Conservation (phyloP, 768 basidiomycete species). For the Lactarius sp. region DNA sequence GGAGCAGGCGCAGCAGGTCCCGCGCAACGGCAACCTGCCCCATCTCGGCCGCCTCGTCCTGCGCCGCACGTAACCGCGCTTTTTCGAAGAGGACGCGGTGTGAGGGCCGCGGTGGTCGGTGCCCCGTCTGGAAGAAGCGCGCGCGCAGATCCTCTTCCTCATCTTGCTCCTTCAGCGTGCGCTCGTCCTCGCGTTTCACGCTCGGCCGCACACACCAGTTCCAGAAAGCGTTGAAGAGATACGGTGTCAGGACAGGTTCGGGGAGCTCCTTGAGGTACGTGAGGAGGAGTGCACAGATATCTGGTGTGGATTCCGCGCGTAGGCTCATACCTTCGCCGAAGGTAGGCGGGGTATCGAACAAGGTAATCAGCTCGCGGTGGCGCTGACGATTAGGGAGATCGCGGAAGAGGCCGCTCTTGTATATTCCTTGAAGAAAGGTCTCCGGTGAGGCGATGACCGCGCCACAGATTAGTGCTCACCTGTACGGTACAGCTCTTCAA, state of each 20-base stretch:
- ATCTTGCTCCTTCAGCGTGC: constrained; percentile 30
- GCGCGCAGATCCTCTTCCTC: constrained; percentile 34
- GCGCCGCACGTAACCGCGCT: neutral
- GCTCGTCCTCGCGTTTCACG: constrained; percentile 33
- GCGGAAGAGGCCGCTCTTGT: constrained; percentile 41
- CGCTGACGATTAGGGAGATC: constrained; percentile 39
- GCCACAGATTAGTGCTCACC: constrained; percentile 27
- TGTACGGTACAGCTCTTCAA: constrained; percentile 46
- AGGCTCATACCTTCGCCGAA: constrained; percentile 29
- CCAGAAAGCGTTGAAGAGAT: constrained; percentile 41
- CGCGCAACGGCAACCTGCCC: constrained; percentile 39
- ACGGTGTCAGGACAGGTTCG: constrained; percentile 40
- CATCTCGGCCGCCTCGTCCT: constrained; percentile 25
- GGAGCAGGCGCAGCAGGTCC: constrained; percentile 47
- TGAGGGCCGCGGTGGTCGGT: constrained; percentile 21
- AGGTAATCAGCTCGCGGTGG: constrained; percentile 36
- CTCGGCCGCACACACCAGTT: constrained; percentile 43
- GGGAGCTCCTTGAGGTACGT: constrained; percentile 47
- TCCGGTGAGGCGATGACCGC: neutral
- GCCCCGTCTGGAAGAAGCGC: constrained; percentile 30
- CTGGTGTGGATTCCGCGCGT: constrained; percentile 33
- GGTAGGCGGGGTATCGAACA: constrained; percentile 35
- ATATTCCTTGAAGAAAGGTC: constrained; percentile 34
- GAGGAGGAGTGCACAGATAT: constrained; percentile 44
- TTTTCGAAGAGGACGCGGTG: constrained; percentile 14